Base-by-base conservation (phyloP, 1,284 basidiomycete genomes). In the Cryptococcus jaspeensis region DNA sequence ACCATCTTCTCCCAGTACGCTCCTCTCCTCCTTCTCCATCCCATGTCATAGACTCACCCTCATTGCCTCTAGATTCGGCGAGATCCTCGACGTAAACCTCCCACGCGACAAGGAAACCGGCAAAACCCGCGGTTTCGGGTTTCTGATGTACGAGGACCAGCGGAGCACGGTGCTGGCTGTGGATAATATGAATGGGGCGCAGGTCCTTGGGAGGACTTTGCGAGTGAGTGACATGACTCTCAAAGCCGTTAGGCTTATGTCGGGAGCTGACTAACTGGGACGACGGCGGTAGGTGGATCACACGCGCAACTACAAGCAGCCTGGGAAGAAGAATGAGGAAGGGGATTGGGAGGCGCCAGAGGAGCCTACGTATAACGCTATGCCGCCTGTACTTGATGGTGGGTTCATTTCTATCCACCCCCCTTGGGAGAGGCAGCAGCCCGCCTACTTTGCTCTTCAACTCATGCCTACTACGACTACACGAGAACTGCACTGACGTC, bases 91-190 rank as follows among this genome's bases (percentile, higher is more conserved):
- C 70, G 82, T 98, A 58, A 92, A 97, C 74, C 82, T 99, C 72
- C 95, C 96, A 20, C 84, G 92, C 47, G 90, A 95, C 78, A 92
- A 92, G 72, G 82, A 87, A 61, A 93, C 92, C 0, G 90, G 91
- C 35, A 93, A 93, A 73, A 82, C 87, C 3, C 85, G 83, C 66
- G 96, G 96, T 0, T 99, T 99, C 73, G 94, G 86, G 3, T 99
- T 98, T 79, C 80, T 99, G 60, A 98, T 99, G 94, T 99, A 98
- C 77, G 91, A 96, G 78, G 93, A 99, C 79, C 96, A 99, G 78
- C 84, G 92, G 46, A 94, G 90, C 55, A 99, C 96, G 3, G 79
- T 98, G 51, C 82, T 99, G 39, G 96, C 96, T 5, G 95, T 99
- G 62, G 96, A 99, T 80, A 99, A 99, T 79, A 84, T 99, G 76